Evolutionary conservation across 164 flowering plant genomes (phyloP).

Genomic region (Cinnamomum micranthum): DNA sequence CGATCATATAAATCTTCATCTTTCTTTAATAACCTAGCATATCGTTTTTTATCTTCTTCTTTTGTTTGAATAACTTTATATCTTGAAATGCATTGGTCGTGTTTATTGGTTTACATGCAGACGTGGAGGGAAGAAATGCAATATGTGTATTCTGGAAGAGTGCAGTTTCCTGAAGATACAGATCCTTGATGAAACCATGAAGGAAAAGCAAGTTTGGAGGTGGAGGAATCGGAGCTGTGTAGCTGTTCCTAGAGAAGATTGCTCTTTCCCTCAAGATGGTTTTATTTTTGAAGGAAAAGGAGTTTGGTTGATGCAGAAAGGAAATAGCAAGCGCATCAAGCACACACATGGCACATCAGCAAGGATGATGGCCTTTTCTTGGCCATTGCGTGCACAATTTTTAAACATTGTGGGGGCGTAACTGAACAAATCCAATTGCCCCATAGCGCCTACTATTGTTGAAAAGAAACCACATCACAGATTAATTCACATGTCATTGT

Average conservation of each 20-base stretch:
- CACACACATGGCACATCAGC: not conserved
- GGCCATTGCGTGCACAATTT: not conserved
- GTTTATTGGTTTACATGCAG: conserved; percentile 28
- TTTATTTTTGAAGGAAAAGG: too few species aligned
- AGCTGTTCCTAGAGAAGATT: not conserved
- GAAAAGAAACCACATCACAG: too few species aligned
- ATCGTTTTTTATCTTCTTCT: not conserved
- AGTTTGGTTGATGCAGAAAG: not conserved
- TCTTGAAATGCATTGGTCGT: not conserved
- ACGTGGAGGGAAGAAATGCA: conserved; percentile 97
- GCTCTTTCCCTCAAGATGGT: not conserved
- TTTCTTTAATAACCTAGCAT: too few species aligned
- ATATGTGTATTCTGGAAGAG: conserved; percentile 67
- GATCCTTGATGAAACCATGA: conserved; percentile 18
- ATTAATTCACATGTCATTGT: too few species aligned
- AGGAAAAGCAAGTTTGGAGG: not conserved
- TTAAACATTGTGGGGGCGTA: not conserved
- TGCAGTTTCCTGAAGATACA: conserved; percentile 45
- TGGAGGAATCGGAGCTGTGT: not conserved
- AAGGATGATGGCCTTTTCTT: not conserved
- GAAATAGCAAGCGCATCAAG: not conserved
- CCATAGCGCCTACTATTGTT: too few species aligned
- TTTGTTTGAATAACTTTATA: not conserved
- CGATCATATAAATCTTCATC: too few species aligned
- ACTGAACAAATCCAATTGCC: not conserved